Conservation (phyloP, 2,329 filamentous ascomycete species). For the Fusarium sp. region DNA sequence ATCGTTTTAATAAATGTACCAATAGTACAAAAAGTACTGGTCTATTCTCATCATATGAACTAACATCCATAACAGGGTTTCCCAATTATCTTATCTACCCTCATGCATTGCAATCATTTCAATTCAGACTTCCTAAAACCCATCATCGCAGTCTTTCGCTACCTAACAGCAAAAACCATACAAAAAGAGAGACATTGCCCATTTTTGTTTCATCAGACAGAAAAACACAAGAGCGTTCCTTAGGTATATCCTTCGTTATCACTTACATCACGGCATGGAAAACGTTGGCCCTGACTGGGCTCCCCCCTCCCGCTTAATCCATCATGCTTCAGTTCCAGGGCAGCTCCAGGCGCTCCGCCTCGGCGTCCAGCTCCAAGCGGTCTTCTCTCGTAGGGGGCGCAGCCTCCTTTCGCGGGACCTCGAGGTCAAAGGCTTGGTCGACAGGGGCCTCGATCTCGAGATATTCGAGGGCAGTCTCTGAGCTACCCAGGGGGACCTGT, state of each 20-base stretch:
- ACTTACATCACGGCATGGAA: conserved; percentile 40
- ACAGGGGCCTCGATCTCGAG: conserved; percentile 7
- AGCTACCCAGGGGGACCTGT: background rate
- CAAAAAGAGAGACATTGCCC: conserved; percentile 25
- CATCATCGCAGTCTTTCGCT: conserved; percentile 31
- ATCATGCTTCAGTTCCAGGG: conserved; percentile 3
- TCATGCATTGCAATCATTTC: conserved; percentile 37
- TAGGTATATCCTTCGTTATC: conserved; percentile 44
- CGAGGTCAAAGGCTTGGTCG: background rate
- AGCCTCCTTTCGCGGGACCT: background rate
- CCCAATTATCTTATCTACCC: conserved; percentile 34
- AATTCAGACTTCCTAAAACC: conserved; percentile 27
- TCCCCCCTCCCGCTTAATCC: background rate
- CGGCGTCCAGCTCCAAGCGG: background rate
- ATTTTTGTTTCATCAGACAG: conserved; percentile 36
- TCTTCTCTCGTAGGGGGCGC: background rate
- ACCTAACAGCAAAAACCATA: conserved; percentile 15
- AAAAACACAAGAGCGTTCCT: conserved; percentile 28
- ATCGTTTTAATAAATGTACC: conserved; percentile 9
- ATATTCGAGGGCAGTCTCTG: background rate
- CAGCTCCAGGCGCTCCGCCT: background rate
- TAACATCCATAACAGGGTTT: conserved; percentile 21
- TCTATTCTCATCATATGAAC: conserved; percentile 34
- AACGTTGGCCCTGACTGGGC: conserved; percentile 18
- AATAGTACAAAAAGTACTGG: conserved; percentile 16